Evolutionary conservation across 2,329 filamentous ascomycete genomes (phyloP), one percentile per base, ranked within the genome.

Genomic region (Clonostachys sp.): DNA sequence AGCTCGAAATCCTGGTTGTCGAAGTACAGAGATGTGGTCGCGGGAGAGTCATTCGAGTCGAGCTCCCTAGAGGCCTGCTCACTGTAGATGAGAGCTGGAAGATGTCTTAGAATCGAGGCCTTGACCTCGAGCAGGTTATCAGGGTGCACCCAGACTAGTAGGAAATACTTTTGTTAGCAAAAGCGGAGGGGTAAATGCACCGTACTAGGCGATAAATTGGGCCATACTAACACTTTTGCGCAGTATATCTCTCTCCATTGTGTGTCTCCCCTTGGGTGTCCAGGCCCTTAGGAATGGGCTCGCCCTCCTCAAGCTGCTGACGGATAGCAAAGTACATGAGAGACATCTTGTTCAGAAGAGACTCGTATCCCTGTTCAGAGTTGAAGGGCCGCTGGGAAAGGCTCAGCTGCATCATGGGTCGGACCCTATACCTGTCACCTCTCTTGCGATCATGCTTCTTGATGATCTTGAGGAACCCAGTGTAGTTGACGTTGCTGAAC

Each of bases 371-470:
- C 55, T 77, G 71, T 66, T 97, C 94, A 49, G 89, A 92, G 71
- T 97, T 96, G 77, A 99, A 95, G 12, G 92, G 91, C 51, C 91
- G 78, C 54, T 90, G 83, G n/a, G 89, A 83, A 59, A 99, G 72
- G 58, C 89, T 87, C 58, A 96, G 86, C 70, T 96, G 89, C 69
- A 97, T 84, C 73, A 97, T 84, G 30, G 94, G 91, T 20, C 90
- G 84, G 56, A 97, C 87, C 64, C 86, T 89, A 74, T 97, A 97
- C 46, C 84, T 80, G 55, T 84, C 79, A 48, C 91, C 91, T 55
- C 92, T 81, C 72, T 92, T 95, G 55, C 94, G 88, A 69, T 99
- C 94, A 70, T 99, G 94, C 73, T 99, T 99, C 83, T 99, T 99
- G 48, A 91, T 91, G 43, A 95, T 95, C 77, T 99, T 99, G 62